Conservation (phyloP, 2,329 filamentous ascomycete species). For the Cladobotryum mycophilum region DNA sequence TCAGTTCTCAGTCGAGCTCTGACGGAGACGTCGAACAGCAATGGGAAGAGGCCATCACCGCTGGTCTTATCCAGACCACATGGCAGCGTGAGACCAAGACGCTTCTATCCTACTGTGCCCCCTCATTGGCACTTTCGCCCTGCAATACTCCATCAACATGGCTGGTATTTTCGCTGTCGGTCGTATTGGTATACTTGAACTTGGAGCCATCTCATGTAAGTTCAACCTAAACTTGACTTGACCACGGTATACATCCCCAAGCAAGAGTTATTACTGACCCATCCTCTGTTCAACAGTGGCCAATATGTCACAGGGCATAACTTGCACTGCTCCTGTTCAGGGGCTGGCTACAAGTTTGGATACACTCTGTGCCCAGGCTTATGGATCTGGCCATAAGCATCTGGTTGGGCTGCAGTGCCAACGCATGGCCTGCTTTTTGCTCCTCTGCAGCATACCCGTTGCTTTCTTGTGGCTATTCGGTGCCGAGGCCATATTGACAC, state of each 20-base stretch:
- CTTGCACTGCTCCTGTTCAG: conserved; percentile 69
- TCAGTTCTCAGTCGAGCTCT: conserved; percentile 22
- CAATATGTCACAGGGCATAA: conserved; percentile 76
- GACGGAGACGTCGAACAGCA: conserved; percentile 59
- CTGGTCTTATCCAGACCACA: conserved; percentile 77
- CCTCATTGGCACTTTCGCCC: conserved; percentile 62
- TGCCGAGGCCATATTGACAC: conserved; percentile 57
- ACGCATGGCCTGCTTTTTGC: conserved; percentile 73
- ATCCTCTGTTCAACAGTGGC: conserved; percentile 24
- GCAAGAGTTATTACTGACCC: not conserved
- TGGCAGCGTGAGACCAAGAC: conserved; percentile 89
- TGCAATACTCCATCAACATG: conserved; percentile 82
- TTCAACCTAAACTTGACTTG: not conserved
- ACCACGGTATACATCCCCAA: not conserved
- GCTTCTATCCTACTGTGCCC: conserved; percentile 62
- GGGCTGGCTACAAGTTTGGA: conserved; percentile 87
- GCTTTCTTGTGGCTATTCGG: conserved; percentile 60
- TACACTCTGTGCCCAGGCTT: conserved; percentile 89
- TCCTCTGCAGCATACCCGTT: conserved; percentile 66
- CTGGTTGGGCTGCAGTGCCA: conserved; percentile 80
- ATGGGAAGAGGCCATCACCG: conserved; percentile 79
- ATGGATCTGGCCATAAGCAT: conserved; percentile 82
- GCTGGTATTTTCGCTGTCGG: conserved; percentile 75
- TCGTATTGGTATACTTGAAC: conserved; percentile 59
- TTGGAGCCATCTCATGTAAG: conserved; percentile 39